Evolutionary conservation across 1,284 basidiomycete genomes (phyloP), one percentile per base, ranked within the genome.

Genomic region (Tilletia indica): DNA sequence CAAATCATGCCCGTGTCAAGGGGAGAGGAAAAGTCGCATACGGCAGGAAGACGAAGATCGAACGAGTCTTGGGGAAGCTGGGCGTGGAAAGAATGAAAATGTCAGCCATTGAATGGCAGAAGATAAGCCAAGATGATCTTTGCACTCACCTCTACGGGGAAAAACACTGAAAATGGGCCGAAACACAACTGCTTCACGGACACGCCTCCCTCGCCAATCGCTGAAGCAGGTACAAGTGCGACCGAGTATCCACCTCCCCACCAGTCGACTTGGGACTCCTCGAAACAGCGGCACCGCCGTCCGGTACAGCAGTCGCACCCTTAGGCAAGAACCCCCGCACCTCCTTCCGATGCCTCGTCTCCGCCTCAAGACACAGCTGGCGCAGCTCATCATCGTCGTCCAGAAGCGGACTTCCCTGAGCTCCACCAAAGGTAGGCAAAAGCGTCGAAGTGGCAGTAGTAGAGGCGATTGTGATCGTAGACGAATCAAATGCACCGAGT

Each of bases 301-400:
- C 31, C 11, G 31, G 31, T 5, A 21, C 3, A 11, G 31, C 38
- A 19, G 61, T 64, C 19, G 61, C 61, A 21, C 61, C 61, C 36
- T 39, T 66, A 0, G 73, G 68, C 5, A 78, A 38, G 42, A 71
- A 77, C 2, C 73, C 75, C 1, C 70, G 68, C 8, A 79, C 61
- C 64, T 79, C 78, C 54, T 68, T 12, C 31, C 71, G 69, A 51
- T 79, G 78, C 34, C 78, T 70, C 63, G 69, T 69, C 68, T 77
- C 75, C 31, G 78, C 78, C 61, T 77, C 72, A 19, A 78, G 63
- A 48, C 75, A 78, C 2, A 74, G 69, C 21, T 72, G 69, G 73
- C 74, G 74, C 12, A 79, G 51, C 16, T 73, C 72, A 19, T 72
- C 76, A 47, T 78, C 77, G 69, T 71, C 72, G 1, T 72, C 74